These are phyloP conservation scores for Camelina laxa DNA, from an alignment of 345 rosid genomes.

Conservation along the genomic window DNA sequence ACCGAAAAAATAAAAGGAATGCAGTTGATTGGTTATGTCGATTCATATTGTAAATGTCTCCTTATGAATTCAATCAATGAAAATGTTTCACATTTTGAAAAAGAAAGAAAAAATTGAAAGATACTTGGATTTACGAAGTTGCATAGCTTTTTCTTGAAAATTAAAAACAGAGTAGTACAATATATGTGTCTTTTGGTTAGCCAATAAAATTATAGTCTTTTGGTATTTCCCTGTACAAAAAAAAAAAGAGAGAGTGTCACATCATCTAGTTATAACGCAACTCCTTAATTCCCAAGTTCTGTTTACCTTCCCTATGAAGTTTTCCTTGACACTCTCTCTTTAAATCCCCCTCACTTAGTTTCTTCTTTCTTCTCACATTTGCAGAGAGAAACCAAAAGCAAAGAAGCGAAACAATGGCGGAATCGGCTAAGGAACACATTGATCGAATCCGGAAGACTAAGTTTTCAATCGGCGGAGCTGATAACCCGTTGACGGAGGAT, in stretches of 20 bases:
- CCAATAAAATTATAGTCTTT: conserved; percentile 22
- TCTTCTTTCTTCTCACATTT: not conserved
- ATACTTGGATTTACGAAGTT: conserved; percentile 17
- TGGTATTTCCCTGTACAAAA: not conserved
- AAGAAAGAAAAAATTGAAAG: not conserved
- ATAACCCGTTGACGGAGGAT: conserved; percentile 56
- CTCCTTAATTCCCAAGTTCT: conserved; percentile 13
- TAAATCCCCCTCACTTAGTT: not conserved
- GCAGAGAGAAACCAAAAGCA: conserved; percentile 12
- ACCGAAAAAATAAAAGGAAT: not conserved
- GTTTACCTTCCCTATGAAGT: conserved; percentile 31
- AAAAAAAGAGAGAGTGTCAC: not conserved
- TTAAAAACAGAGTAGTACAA: not conserved
- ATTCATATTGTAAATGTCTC: not conserved
- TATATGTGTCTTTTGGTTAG: not conserved
- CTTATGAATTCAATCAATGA: not conserved
- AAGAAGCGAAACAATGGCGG: conserved; percentile 15
- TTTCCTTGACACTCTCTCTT: conserved; percentile 19
- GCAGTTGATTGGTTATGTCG: not conserved
- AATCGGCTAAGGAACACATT: conserved; percentile 51
- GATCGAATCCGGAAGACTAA: conserved; percentile 52
- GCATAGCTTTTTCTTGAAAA: conserved; percentile 9
- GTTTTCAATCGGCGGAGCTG: conserved; percentile 64
- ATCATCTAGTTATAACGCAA: not conserved
- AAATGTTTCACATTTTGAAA: not conserved